Evolutionary conservation across 176 grass and related monocot genomes (phyloP).

Genomic region (Musa schizocarpa): DNA sequence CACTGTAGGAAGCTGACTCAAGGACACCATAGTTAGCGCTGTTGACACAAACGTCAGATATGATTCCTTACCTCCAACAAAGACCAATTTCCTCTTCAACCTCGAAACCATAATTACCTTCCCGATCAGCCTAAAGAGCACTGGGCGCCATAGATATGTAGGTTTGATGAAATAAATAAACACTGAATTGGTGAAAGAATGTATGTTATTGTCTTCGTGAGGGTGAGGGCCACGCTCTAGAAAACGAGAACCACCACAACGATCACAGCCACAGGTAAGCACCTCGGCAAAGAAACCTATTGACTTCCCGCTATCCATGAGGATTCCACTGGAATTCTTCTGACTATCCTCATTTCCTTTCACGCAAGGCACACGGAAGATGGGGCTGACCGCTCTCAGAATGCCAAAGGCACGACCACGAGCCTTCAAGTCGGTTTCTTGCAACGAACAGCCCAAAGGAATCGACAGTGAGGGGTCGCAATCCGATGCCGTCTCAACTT

Average conservation of each 20-base stretch:
- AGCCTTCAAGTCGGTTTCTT: conserved; percentile 12
- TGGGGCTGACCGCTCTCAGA: conserved; percentile 55
- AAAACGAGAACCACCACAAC: conserved; percentile 19
- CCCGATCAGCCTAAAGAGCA: conserved; percentile 44
- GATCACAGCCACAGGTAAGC: conserved; percentile 48
- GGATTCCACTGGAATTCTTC: conserved; percentile 13
- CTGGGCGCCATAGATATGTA: conserved; percentile 32
- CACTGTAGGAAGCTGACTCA: conserved; percentile 17
- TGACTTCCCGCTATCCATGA: conserved; percentile 1
- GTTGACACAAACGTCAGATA: conserved; percentile 51
- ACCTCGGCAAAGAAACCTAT: conserved; percentile 77
- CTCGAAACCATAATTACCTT: conserved; percentile 35
- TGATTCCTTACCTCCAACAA: conserved; percentile 46
- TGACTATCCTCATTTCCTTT: conserved; percentile 6
- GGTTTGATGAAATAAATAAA: conserved; percentile 63
- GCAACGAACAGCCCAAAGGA: conserved; percentile 7
- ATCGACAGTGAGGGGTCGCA: conserved; percentile 8
- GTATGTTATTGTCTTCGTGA: conserved; percentile 13
- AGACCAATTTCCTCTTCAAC: conserved; percentile 58
- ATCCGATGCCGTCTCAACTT: background rate
- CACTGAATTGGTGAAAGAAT: conserved; percentile 51
- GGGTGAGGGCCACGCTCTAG: background rate
- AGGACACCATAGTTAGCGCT: conserved; percentile 32
- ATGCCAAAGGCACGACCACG: conserved; percentile 31
- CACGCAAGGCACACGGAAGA: conserved; percentile 44